Evolutionary conservation across 176 grass and related monocot genomes (phyloP), one percentile per base, ranked within the genome.

Genomic region (Raddia guianensis): DNA sequence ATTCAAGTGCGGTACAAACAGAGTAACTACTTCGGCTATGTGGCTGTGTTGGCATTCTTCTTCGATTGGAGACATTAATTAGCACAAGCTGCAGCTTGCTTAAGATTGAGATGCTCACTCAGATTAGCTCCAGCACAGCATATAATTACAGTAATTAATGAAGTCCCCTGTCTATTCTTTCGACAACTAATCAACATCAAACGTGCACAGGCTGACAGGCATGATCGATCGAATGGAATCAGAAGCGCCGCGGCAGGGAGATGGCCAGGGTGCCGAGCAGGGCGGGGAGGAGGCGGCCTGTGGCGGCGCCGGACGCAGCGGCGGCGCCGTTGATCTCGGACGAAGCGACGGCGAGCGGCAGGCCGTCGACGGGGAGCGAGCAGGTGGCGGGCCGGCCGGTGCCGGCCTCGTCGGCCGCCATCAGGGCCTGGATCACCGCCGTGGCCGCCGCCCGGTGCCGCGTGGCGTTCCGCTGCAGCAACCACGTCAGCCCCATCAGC

Each of bases 401-500:
- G 8, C 73, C 79, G 5, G 60, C 74, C 7, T 81, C 79, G 48
- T 98, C 90, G 10, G 95, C 90, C 42, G 69, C 86, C 80, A 98
- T 95, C 56, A 95, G 66, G 18, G 88, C 84, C 20, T 74, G 89
- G 92, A 98, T 70, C 5, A 90, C 88, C 20, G 80, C 73, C 3
- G 90, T 93, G 51, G 79, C 85, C 2, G 90, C 70, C 8, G 63
- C 64, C 20, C 81, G 75, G 78, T 98, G 84, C 8, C 57, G 74
- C 53, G 81, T 95, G 62, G 88, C 83, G 53, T 98, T 98, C 66
- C 57, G 66, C 34, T 54, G 71, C 61, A 98, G 90, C 46, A 98
- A 90, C 95, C 95, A 98, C 2, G 84, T 95, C 61, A 98, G 64
- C 5, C 92, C 92, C 88, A 93, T 93, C 27, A 91, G 20, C 77